Evolutionary conservation across 345 rosid species (phyloP), one percentile per base, ranked within the genome.

Genomic region (Eucalyptus regnans): DNA sequence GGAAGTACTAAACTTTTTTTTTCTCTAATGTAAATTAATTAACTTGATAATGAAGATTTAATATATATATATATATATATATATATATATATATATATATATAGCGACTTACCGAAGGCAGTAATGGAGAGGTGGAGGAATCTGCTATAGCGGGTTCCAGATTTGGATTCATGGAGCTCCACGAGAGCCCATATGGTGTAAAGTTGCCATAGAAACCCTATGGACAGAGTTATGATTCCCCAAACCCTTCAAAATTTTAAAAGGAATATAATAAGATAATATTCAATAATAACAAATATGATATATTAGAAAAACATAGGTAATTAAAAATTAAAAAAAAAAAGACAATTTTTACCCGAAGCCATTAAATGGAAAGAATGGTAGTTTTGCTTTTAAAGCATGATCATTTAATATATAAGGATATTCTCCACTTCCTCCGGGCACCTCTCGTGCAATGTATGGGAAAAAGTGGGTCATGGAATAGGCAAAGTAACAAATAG

Each of bases 111-210:
- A 94, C 96, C 95, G 37, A 94, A 95, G 60, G 97, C 93, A 22
- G 62, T 46, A 23, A 94, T 90, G 4, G 94, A 86, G 49, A 94
- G 94, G 41, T 88, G 96, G 87, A 95, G 93, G 90, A 88, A 94
- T 94, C 94, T 88, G 89, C 95, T 95, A 89, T 88, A 62, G 71
- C 95, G 95, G 37, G 81, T 46, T 60, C 95, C 94, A n/a, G n/a
- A n/a, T n/a, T n/a, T n/a, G n/a, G 88, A 85, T 86, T 92, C 94
- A 13, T 94, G 94, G 16, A 93, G 93, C n/a, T 91, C 87, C n/a
- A 94, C 92, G 3, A 93, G 93, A 86, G 93, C 88, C 95, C 93
- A 93, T 48, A 46, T 89, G 23, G 94, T 94, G 87, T 93, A 94
- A 86, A 95, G 93, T 81, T 94, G 93, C 94, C 94, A 93, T 4